Evolutionary conservation across 2,329 filamentous ascomycete genomes (phyloP).

Genomic region (Xylariales sp.): DNA sequence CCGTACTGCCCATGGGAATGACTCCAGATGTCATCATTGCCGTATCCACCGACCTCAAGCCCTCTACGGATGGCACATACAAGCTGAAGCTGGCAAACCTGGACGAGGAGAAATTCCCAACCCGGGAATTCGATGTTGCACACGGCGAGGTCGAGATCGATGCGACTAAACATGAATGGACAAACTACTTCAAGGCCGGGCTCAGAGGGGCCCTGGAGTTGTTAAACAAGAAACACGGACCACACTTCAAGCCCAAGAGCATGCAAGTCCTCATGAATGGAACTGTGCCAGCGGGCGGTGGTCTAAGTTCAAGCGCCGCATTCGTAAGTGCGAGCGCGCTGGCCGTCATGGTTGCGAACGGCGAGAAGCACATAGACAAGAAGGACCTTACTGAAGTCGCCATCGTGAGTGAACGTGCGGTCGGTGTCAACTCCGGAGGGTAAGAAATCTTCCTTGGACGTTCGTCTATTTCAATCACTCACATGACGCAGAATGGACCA

Average conservation of each 20-base stretch:
- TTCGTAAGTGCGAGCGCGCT: conserved; percentile 88
- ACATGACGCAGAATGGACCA: conserved; percentile 76
- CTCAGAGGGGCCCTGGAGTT: conserved; percentile 76
- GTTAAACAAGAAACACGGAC: conserved; percentile 61
- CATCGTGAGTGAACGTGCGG: conserved; percentile 88
- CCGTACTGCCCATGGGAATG: conserved; percentile 93
- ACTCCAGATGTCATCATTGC: conserved; percentile 87
- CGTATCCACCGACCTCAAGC: conserved; percentile 50
- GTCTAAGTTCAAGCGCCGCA: conserved; percentile 88
- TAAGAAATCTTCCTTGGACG: conserved; percentile 35
- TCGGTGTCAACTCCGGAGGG: conserved; percentile 95
- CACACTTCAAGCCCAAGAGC: conserved; percentile 61
- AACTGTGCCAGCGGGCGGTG: conserved; percentile 85
- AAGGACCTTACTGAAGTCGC: conserved; percentile 87
- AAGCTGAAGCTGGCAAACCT: conserved; percentile 78
- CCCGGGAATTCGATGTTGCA: conserved; percentile 69
- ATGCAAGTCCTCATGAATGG: conserved; percentile 91
- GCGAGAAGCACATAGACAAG: conserved; percentile 75
- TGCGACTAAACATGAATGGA: conserved; percentile 83
- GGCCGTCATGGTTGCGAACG: conserved; percentile 82
- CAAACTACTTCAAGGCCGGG: conserved; percentile 97
- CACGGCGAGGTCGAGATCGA: conserved; percentile 71
- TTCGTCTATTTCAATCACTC: background rate
- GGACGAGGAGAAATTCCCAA: conserved; percentile 67
- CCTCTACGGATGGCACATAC: conserved; percentile 47